Conservation (phyloP, 2,329 filamentous ascomycete species). For the Intubia oerlemansii region DNA sequence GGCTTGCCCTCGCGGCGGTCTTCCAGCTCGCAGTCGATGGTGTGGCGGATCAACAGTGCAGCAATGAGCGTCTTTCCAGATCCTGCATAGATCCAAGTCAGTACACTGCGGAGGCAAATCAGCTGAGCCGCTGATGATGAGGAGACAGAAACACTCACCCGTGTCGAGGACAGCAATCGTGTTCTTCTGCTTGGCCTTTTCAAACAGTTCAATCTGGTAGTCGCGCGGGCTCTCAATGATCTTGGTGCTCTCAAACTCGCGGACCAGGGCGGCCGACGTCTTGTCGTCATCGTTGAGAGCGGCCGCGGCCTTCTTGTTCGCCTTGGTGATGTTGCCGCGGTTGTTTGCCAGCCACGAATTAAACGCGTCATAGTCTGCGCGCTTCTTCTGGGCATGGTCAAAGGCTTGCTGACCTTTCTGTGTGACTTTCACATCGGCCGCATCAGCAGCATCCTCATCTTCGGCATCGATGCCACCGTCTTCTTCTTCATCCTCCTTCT, state of each 20-base stretch:
- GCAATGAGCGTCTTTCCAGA: slow-evolving; percentile 96
- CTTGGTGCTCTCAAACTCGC: slow-evolving; percentile 16
- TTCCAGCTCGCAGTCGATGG: slow-evolving; percentile 58
- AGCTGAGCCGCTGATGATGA: too few relatives aligned
- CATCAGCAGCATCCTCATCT: slow-evolving; percentile 1
- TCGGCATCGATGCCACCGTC: background rate
- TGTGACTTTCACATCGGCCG: too few relatives aligned
- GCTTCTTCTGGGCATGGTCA: slow-evolving; percentile 23
- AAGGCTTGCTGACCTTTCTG: background rate
- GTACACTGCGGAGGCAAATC: too few relatives aligned
- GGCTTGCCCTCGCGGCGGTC: slow-evolving; percentile 36
- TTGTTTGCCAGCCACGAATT: slow-evolving; percentile 19
- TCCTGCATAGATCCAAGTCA: too few relatives aligned
- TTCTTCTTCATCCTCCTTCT: background rate
- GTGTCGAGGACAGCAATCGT: slow-evolving; percentile 87
- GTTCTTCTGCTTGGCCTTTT: slow-evolving; percentile 66
- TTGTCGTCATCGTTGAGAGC: slow-evolving; percentile 12
- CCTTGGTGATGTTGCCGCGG: slow-evolving; percentile 13
- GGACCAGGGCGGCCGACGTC: slow-evolving; percentile 14
- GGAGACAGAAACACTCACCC: slow-evolving; percentile 20
- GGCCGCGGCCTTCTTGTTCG: slow-evolving; percentile 8
- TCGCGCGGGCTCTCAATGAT: slow-evolving; percentile 66
- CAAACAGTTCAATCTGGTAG: slow-evolving; percentile 83
- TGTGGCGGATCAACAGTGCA: slow-evolving; percentile 58
- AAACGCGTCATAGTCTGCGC: slow-evolving; percentile 27